phyloP scores from a whole-genome alignment of 1,284 basidiomycete species.

The Cryptococcus sp. region DNA sequence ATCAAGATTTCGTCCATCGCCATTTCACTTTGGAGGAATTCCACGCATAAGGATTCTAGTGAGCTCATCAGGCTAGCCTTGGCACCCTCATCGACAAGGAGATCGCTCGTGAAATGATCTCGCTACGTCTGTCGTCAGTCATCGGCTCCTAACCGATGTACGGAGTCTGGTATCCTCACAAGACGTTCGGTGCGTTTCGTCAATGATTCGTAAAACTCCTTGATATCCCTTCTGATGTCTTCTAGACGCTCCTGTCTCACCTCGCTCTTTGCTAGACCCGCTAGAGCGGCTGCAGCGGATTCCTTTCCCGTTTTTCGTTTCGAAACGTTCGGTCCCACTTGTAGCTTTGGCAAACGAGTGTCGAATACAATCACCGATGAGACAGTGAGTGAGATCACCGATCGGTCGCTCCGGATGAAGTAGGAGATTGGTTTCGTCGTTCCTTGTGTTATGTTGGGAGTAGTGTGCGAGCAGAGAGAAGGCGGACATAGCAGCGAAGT shows the following conservation, averaged over 20 bases:
- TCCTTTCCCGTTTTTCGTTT: constrained; percentile 33
- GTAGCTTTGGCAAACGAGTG: constrained; percentile 37
- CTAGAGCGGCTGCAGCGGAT: constrained; percentile 17
- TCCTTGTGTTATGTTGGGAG: not conserved
- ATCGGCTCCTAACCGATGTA: too few relatives aligned
- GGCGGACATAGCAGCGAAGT: constrained; percentile 19
- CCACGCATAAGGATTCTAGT: not conserved
- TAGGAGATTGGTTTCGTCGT: not conserved
- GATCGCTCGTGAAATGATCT: too few relatives aligned
- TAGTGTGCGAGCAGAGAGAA: constrained; percentile 22
- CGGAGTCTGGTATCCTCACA: not conserved
- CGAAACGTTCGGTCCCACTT: constrained; percentile 40
- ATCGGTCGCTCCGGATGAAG: not conserved
- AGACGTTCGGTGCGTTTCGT: not conserved
- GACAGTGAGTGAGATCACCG: constrained; percentile 12
- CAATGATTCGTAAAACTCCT: not conserved
- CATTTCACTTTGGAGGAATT: not conserved
- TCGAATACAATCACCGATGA: constrained; percentile 25
- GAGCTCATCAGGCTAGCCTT: too few relatives aligned
- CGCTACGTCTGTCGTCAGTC: too few relatives aligned
- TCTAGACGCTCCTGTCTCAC: constrained; percentile 1
- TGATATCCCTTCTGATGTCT: not conserved
- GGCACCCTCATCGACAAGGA: too few relatives aligned
- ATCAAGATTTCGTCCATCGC: not conserved
- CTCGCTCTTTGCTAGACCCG: constrained; percentile 15